phyloP scores from a whole-genome alignment of 2,329 filamentous ascomycete genomes.

The Parastagonospora avenae region DNA sequence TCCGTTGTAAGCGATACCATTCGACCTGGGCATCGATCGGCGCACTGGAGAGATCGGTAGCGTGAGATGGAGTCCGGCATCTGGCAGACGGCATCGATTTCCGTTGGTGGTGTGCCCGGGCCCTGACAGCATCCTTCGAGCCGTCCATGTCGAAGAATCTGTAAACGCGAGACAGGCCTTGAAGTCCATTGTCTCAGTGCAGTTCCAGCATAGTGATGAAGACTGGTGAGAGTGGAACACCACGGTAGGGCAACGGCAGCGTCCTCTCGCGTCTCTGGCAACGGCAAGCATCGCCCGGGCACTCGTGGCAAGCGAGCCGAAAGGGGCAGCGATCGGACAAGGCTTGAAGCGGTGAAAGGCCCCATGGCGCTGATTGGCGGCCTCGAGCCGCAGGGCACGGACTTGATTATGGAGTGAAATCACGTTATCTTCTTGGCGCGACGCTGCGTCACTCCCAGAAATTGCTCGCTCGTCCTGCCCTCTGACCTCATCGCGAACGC shows the following conservation, averaged over 20 bases:
- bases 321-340: constrained; percentile 26
- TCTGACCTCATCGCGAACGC: constrained; percentile 46
- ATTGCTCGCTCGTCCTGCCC: constrained; percentile 39
- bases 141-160: background rate
- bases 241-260: no score
- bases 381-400: background rate
- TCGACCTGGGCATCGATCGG: constrained; percentile 15
- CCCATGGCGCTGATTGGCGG: constrained; percentile 14
- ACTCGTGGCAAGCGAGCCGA: constrained; percentile 26
- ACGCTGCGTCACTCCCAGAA: constrained; percentile 39
- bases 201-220: no score
- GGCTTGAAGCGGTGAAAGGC: constrained; percentile 13
- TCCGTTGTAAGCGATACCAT: constrained; percentile 4
- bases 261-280: background rate
- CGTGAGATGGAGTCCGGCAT: constrained; percentile 14
- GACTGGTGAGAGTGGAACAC: no score
- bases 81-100: constrained; percentile 9
- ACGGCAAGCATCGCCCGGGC: constrained; percentile 9
- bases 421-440: constrained; percentile 37
- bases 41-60: constrained; percentile 16
- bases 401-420: constrained; percentile 25
- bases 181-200: no score
- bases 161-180: background rate
- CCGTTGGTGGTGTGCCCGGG: background rate
- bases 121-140: background rate